These are phyloP conservation scores for Lathyrus tuberosus DNA, from an alignment of 306 rosid genomes.

Conservation along the genomic window DNA sequence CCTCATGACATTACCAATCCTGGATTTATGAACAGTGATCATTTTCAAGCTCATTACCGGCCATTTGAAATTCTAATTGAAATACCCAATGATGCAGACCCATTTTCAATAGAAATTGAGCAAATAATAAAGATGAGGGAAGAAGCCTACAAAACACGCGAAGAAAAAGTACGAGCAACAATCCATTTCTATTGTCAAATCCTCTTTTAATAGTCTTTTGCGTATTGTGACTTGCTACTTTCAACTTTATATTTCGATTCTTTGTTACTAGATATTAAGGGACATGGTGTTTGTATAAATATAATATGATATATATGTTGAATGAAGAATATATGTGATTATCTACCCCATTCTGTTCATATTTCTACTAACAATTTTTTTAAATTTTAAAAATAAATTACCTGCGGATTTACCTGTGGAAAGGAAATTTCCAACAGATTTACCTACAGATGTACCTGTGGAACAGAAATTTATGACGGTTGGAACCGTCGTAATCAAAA, in stretches of 20 bases:
- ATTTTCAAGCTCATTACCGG: conserved; percentile 26
- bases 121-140: conserved; percentile 34
- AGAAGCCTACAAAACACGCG: conserved; percentile 34
- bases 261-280: conserved; percentile 25
- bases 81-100: no score
- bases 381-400: no score
- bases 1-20: conserved; percentile 16
- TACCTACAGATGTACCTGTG: no score
- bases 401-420: no score
- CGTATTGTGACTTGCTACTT: conserved; percentile 1
- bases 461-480: no score
- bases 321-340: no score
- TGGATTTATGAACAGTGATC: conserved; percentile 5
- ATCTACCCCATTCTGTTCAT: no score
- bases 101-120: conserved; percentile 38
- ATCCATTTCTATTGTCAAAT: background rate
- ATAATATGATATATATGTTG: no score
- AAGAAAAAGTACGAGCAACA: conserved; percentile 31
- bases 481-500: no score
- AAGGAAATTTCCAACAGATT: no score
- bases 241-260: conserved; percentile 26
- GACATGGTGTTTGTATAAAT: no score
- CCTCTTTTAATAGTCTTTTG: conserved; percentile 1
- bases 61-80: conserved; percentile 31
- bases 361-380: no score